phyloP scores from a whole-genome alignment of 2,329 filamentous ascomycete species.

The Aspergillus persii region DNA sequence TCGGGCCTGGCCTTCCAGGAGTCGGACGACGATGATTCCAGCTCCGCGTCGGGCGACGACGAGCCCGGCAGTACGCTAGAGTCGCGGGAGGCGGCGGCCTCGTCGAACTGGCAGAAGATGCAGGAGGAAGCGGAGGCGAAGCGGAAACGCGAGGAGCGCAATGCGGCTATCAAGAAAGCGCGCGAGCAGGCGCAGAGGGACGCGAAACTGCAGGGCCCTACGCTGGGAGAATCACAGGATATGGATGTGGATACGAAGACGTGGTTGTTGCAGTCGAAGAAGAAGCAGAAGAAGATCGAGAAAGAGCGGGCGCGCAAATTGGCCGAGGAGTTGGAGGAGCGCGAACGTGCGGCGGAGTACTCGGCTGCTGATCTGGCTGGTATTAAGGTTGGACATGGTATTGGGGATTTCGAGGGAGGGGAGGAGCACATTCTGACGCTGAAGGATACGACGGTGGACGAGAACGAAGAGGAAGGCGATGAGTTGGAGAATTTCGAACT shows the following conservation, averaged over 20 bases:
- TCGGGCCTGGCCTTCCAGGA: constrained; percentile 58
- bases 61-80: constrained; percentile 82
- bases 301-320: constrained; percentile 65
- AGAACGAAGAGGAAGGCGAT: constrained; percentile 82
- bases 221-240: constrained; percentile 72
- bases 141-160: constrained; percentile 72
- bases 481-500: constrained; percentile 60
- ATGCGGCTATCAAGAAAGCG: constrained; percentile 81
- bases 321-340: constrained; percentile 75
- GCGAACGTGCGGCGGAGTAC: constrained; percentile 73
- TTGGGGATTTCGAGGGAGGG: constrained; percentile 72
- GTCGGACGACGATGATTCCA: constrained; percentile 47
- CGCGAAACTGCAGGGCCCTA: constrained; percentile 74
- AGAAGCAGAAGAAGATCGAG: constrained; percentile 86
- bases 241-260: constrained; percentile 72
- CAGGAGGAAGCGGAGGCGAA: constrained; percentile 71
- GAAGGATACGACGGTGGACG: constrained; percentile 86
- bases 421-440: constrained; percentile 89
- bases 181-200: constrained; percentile 78
- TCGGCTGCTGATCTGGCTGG: constrained; percentile 83
- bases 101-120: constrained; percentile 54
- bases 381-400: constrained; percentile 86
- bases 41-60: constrained; percentile 53
- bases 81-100: constrained; percentile 51
- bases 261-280: constrained; percentile 89